phyloP scores from a whole-genome alignment of 441 rosid genomes.

The Euphorbia schlechtendalii region DNA sequence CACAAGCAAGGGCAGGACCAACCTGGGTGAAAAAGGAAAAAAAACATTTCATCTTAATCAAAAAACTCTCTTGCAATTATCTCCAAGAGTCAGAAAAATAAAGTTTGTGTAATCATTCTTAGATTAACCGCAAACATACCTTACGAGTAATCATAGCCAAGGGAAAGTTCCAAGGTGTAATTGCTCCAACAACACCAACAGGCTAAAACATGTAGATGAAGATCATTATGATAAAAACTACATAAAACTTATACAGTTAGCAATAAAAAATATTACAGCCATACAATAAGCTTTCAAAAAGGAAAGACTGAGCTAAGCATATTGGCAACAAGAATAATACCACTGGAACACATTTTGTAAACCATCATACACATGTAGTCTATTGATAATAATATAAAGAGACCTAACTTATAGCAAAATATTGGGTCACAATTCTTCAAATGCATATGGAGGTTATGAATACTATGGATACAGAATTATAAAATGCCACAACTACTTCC shows the following conservation, averaged over 20 bases:
- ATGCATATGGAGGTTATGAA: neutral
- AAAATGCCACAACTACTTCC: neutral
- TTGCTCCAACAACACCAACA: slow-evolving; percentile 93
- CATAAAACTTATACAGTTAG: neutral
- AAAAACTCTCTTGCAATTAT: neutral
- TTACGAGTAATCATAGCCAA: slow-evolving; percentile 98
- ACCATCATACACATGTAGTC: neutral
- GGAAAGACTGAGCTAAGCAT: neutral
- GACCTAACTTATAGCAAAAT: neutral
- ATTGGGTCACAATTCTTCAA: neutral
- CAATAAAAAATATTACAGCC: slow-evolving; percentile 1
- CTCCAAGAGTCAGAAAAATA: slow-evolving; percentile 5
- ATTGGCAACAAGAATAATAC: neutral
- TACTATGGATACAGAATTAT: neutral
- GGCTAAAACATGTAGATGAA: slow-evolving; percentile 42
- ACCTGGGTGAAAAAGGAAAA: slow-evolving; percentile 47
- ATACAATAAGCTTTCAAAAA: neutral
- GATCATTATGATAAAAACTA: neutral
- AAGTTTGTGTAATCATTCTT: slow-evolving; percentile 10
- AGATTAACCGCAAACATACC: slow-evolving; percentile 50
- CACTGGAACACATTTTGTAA: neutral
- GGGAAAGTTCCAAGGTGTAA: slow-evolving; percentile 98
- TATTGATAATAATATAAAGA: neutral
- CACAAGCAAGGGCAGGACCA: slow-evolving; percentile 99
- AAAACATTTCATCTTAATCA: slow-evolving; percentile 18